Evolutionary conservation across 78 protist genomes (phyloP), one percentile per base, ranked within the genome.

Genomic region (Tieghemostelium lacteum): DNA sequence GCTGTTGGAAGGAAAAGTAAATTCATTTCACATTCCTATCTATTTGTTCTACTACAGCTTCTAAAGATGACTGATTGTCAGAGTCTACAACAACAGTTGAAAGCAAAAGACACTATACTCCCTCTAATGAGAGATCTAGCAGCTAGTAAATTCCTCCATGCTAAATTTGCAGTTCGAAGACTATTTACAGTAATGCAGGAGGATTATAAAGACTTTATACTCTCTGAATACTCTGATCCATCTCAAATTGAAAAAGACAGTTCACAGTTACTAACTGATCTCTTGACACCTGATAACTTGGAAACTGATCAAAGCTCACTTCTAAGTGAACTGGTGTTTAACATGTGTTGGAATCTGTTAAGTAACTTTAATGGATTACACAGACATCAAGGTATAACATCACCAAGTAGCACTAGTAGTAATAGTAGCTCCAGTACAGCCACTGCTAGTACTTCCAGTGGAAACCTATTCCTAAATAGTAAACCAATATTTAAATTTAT

Each of bases 111-210:
- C 31, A 37, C 26, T 14, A n/a, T 83, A 14, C 45, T 83, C 12
- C 45, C 60, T 0, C 91, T 63, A 60, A 3, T 83, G 1, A 42
- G 91, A 20, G 91, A 83, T 69, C 45, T 83, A 45, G 66, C 70
- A 26, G 33, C 58, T 3, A 58, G 63, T 29, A 83, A 83, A 69
- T 83, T 60, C 50, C 19, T 63, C 10, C 91, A 83, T n/a, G 66
- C 91, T n/a, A 66, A 71, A 58, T 83, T 83, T 42, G 91, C 91
- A 0, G 91, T 78, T 1, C 34, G 45, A 69, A 55, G 78, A 60
- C 14, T 83, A 52, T 83, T 55, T 40, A 29, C 33, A 37, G 69
- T 83, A 0, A 34, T 83, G 10, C 91, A 83, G 33, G 91, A 83
- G 26, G 91, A 83, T 4, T 83, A 70, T 73, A 83, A 69, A 49